A percentile compares a stretch with the other conserved stretches of the same genome.
These are phyloP conservation scores for Pichia exigua DNA, from an alignment of 805 yeast genomes.

Conservation along the genomic window DNA sequence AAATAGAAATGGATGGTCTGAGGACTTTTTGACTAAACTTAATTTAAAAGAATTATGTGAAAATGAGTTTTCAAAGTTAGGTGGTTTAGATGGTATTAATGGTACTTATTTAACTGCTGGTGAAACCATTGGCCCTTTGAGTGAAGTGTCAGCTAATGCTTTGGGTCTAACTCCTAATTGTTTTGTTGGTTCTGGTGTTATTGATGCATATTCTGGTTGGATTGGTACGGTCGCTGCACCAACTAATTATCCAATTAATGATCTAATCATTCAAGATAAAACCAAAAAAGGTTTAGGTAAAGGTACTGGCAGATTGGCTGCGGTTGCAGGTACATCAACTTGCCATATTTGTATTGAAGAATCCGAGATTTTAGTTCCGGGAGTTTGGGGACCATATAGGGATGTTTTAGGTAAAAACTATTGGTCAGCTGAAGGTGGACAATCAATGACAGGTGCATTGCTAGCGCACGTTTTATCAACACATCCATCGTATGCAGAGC, in stretches of 20 bases:
- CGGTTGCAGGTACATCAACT: slow-evolving; percentile 97
- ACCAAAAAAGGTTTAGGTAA: slow-evolving; percentile 41
- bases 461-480: slow-evolving; percentile 79
- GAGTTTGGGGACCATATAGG: slow-evolving; percentile 98
- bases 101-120: slow-evolving; percentile 84
- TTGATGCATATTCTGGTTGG: slow-evolving; percentile 99
- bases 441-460: slow-evolving; percentile 92
- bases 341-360: slow-evolving; percentile 87
- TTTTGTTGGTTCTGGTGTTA: slow-evolving; percentile 90
- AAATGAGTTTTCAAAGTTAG: slow-evolving; percentile 69
- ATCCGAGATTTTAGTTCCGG: slow-evolving; percentile 83
- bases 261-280: slow-evolving; percentile 42
- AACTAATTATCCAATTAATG: slow-evolving; percentile 50
- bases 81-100: slow-evolving; percentile 70
- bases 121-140: slow-evolving; percentile 72
- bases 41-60: slow-evolving; percentile 72
- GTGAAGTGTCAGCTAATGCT: slow-evolving; percentile 61
- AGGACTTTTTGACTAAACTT: slow-evolving; percentile 59
- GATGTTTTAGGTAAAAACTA: slow-evolving; percentile 84
- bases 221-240: slow-evolving; percentile 95
- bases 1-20: slow-evolving; percentile 87
- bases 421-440: slow-evolving; percentile 99
- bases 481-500: slow-evolving; percentile 80
- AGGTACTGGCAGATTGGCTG: slow-evolving; percentile 83
- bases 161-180: slow-evolving; percentile 75